Conservation (phyloP, 2,329 filamentous ascomycete species). For the Cryoendolithus antarcticus region DNA sequence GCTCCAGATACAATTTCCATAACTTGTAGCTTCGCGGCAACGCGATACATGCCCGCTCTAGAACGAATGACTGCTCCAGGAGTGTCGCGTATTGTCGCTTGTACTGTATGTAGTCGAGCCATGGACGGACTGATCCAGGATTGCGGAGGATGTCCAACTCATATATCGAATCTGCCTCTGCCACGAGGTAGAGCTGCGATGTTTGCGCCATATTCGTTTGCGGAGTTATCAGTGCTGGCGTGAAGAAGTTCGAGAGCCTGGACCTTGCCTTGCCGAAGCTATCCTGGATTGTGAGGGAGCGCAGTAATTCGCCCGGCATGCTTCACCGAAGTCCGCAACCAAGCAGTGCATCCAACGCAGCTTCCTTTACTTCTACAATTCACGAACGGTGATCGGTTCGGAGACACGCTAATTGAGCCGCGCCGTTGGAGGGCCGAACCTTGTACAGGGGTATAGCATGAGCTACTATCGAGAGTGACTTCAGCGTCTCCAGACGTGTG, state of each 20-base stretch:
- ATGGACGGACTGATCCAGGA: constrained; percentile 75
- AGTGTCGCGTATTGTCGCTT: constrained; percentile 76
- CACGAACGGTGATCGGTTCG: too few relatives aligned
- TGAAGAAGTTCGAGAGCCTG: constrained; percentile 6
- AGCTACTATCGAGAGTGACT: too few relatives aligned
- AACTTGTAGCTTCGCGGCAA: constrained; percentile 94
- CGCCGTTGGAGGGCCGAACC: too few relatives aligned
- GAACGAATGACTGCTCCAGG: constrained; percentile 73
- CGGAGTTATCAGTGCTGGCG: constrained; percentile 2
- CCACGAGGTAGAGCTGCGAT: constrained; percentile 38
- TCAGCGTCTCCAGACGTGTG: too few relatives aligned
- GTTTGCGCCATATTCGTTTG: constrained; percentile 4
- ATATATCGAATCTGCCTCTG: constrained; percentile 84
- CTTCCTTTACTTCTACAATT: too few relatives aligned
- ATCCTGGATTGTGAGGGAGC: constrained; percentile 23
- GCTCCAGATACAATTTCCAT: constrained; percentile 92
- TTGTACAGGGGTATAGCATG: too few relatives aligned
- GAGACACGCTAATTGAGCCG: too few relatives aligned
- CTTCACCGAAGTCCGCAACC: neutral
- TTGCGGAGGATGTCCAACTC: constrained; percentile 91
- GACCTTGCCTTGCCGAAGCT: constrained; percentile 15
- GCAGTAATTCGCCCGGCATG: constrained; percentile 39
- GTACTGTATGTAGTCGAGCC: constrained; percentile 87
- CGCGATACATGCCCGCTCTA: constrained; percentile 82
- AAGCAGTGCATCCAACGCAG: too few relatives aligned